phyloP scores from a whole-genome alignment of 2,329 filamentous ascomycete species.

The Trichophyton benhamiae region DNA sequence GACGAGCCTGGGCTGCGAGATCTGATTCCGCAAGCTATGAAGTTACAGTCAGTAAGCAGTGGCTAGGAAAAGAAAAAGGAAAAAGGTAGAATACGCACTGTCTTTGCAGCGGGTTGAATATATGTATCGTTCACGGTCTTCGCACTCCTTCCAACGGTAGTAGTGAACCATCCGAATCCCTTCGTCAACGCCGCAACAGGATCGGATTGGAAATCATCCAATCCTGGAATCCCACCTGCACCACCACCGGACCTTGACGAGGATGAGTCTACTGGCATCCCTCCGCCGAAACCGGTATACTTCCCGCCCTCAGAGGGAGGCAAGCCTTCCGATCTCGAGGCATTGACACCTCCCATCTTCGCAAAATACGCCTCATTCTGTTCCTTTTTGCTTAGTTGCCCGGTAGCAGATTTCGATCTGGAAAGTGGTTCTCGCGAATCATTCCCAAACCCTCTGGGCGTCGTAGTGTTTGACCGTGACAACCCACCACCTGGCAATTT shows the following conservation, averaged over 20 bases:
- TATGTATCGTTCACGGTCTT: constrained; percentile 84
- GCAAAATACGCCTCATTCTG: constrained; percentile 85
- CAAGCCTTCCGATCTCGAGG: constrained; percentile 56
- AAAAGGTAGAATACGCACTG: constrained; percentile 42
- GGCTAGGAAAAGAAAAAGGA: not conserved
- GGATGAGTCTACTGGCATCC: constrained; percentile 40
- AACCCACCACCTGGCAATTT: constrained; percentile 21
- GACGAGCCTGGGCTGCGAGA: constrained; percentile 58
- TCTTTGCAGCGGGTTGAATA: constrained; percentile 83
- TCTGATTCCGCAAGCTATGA: constrained; percentile 65
- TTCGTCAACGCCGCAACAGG: constrained; percentile 79
- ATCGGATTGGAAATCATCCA: constrained; percentile 87
- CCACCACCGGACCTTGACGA: constrained; percentile 13
- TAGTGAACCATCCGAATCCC: constrained; percentile 88
- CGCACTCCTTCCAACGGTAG: constrained; percentile 76
- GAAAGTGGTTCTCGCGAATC: constrained; percentile 13
- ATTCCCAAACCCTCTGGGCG: constrained; percentile 18
- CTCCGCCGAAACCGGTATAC: constrained; percentile 77
- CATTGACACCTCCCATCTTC: constrained; percentile 70
- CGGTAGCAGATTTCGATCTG: constrained; percentile 18
- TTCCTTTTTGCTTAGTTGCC: constrained; percentile 43
- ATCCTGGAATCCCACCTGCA: constrained; percentile 43
- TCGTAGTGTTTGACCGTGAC: constrained; percentile 27
- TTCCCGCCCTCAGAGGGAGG: constrained; percentile 87
- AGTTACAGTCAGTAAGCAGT: not conserved